Evolutionary conservation across 352 stramenopile genomes (phyloP).

Genomic region (Phytophthora citrophthora): DNA sequence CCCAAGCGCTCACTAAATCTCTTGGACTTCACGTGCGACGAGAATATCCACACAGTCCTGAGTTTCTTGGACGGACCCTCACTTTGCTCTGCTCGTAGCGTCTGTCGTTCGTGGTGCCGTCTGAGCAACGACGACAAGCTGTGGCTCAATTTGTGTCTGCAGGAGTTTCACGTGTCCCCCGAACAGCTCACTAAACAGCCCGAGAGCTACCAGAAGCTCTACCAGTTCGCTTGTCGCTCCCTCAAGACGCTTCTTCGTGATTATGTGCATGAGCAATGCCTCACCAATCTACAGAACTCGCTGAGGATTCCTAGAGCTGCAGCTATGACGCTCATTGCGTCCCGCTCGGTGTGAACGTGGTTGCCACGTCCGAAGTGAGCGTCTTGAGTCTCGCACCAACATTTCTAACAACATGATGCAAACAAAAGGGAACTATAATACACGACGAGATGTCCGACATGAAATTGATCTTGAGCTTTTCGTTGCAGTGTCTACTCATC

Average conservation of each 20-base stretch:
- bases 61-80: slow-evolving; percentile 75
- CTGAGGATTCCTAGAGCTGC: slow-evolving; percentile 70
- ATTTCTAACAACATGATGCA: slow-evolving; percentile 20
- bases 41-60: slow-evolving; percentile 69
- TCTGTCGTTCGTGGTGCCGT: slow-evolving; percentile 62
- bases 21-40: slow-evolving; percentile 79
- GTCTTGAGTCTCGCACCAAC: slow-evolving; percentile 10
- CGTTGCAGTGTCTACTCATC: slow-evolving; percentile 12
- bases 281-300: slow-evolving; percentile 72
- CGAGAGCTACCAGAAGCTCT: slow-evolving; percentile 75
- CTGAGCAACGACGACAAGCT: slow-evolving; percentile 64
- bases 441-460: slow-evolving; percentile 2
- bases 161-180: slow-evolving; percentile 81
- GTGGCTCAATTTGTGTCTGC: slow-evolving; percentile 71
- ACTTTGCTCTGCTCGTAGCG: slow-evolving; percentile 57
- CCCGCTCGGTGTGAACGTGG: slow-evolving; percentile 30
- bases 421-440: slow-evolving; percentile 13
- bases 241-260: slow-evolving; percentile 79
- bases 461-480: not conserved
- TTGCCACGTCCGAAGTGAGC: slow-evolving; percentile 6
- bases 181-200: slow-evolving; percentile 63
- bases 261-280: slow-evolving; percentile 81
- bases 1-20: slow-evolving; percentile 35
- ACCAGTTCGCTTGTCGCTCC: slow-evolving; percentile 77
- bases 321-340: slow-evolving; percentile 61